Conservation (phyloP, 768 basidiomycete genomes). For the Rossbeevera mucosa region DNA sequence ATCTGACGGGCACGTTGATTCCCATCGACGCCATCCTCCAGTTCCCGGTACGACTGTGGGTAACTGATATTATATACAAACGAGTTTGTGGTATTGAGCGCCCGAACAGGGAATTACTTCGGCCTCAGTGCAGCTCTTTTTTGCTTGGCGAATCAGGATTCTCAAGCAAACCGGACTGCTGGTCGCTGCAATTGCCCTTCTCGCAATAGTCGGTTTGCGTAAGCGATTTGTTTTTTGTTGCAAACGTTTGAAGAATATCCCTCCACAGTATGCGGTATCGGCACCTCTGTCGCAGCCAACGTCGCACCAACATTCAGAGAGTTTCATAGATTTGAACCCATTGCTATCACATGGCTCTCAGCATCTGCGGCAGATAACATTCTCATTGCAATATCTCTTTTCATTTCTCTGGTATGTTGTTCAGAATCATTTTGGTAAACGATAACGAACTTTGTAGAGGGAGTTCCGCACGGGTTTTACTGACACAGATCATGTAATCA, state of each 20-base stretch:
- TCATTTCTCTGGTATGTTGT: constrained; percentile 38
- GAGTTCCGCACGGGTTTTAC: constrained; percentile 33
- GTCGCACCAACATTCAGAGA: constrained; percentile 25
- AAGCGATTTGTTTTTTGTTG: not conserved
- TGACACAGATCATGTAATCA: constrained; percentile 36
- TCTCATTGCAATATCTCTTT: constrained; percentile 42
- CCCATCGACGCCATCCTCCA: not conserved
- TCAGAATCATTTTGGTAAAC: not conserved
- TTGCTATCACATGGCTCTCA: constrained; percentile 41
- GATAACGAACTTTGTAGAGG: constrained; percentile 24
- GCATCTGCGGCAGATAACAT: constrained; percentile 43
- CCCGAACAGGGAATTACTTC: constrained; percentile 22
- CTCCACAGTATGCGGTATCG: constrained; percentile 28
- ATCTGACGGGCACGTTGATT: constrained; percentile 1
- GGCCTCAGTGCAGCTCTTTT: constrained; percentile 26
- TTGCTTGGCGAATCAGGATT: constrained; percentile 26
- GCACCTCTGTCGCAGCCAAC: constrained; percentile 27
- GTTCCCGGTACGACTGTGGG: constrained; percentile 24
- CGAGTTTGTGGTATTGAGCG: not conserved
- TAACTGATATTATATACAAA: not conserved
- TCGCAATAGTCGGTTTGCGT: constrained; percentile 21
- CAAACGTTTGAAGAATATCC: not conserved
- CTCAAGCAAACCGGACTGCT: constrained; percentile 12
- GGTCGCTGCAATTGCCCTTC: constrained; percentile 7
- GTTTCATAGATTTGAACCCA: constrained; percentile 28